These are phyloP conservation scores for Xanthoceras sorbifolium DNA, from an alignment of 345 rosid species.

Conservation along the genomic window DNA sequence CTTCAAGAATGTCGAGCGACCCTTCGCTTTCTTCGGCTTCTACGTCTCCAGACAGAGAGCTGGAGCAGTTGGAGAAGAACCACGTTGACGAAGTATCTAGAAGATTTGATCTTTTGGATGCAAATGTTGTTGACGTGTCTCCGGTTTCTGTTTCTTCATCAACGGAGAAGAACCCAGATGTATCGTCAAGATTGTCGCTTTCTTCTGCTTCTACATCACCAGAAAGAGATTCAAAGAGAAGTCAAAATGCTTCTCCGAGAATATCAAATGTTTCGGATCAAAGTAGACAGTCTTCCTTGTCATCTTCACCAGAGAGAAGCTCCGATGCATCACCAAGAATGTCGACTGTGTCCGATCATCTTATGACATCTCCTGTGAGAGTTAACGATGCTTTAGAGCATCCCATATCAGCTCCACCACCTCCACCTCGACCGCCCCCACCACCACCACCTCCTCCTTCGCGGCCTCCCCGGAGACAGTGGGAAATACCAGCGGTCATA, in stretches of 20 bases:
- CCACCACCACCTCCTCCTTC: conserved; percentile 46
- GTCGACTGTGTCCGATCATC: conserved; percentile 32
- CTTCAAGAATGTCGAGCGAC: conserved; percentile 30
- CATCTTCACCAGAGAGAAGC: conserved; percentile 31
- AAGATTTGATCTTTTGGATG: neutral
- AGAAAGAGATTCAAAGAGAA: conserved; percentile 33
- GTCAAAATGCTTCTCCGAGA: conserved; percentile 32
- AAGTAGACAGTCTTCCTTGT: conserved; percentile 23
- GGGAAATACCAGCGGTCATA: conserved; percentile 37
- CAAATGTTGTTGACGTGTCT: neutral
- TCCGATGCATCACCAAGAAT: conserved; percentile 39
- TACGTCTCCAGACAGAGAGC: conserved; percentile 50
- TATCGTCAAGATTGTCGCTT: conserved; percentile 23
- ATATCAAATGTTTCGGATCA: conserved; percentile 18
- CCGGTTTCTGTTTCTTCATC: neutral
- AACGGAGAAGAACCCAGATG: neutral
- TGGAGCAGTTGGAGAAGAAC: conserved; percentile 20
- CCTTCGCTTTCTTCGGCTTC: conserved; percentile 43
- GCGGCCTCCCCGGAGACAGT: conserved; percentile 31
- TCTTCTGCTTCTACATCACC: conserved; percentile 52
- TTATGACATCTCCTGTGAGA: conserved; percentile 32
- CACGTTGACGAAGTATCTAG: neutral
- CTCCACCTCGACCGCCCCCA: conserved; percentile 43
- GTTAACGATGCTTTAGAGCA: conserved; percentile 31
- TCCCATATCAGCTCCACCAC: conserved; percentile 35